Conservation (phyloP, 2,329 filamentous ascomycete genomes). For the Lachnellula arida region DNA sequence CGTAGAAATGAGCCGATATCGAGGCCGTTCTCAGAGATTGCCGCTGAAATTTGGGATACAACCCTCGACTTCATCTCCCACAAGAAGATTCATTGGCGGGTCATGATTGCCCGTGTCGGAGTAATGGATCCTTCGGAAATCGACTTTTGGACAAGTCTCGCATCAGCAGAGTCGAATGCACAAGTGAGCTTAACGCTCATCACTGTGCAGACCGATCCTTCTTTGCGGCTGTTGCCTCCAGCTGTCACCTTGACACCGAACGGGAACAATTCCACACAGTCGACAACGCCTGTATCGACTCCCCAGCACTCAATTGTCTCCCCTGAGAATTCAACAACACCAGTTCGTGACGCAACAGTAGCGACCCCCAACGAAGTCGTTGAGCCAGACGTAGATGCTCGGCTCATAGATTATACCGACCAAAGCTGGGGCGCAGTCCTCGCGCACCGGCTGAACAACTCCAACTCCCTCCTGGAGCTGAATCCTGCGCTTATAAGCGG, state of each 20-base stretch:
- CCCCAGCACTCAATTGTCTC: conserved; percentile 56
- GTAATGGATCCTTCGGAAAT: conserved; percentile 63
- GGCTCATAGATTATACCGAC: conserved; percentile 67
- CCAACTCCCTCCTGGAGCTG: conserved; percentile 49
- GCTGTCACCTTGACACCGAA: conserved; percentile 43
- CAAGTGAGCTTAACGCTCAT: conserved; percentile 53
- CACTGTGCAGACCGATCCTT: conserved; percentile 60
- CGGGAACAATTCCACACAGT: conserved; percentile 35
- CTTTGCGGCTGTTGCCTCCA: conserved; percentile 57
- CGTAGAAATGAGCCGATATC: conserved; percentile 50
- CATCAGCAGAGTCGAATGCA: conserved; percentile 47
- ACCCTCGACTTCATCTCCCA: conserved; percentile 68
- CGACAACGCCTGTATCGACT: conserved; percentile 62
- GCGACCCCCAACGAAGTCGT: conserved; percentile 36
- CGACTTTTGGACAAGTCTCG: conserved; percentile 52
- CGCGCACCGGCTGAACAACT: conserved; percentile 60
- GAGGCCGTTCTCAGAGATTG: conserved; percentile 57
- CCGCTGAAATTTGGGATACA: conserved; percentile 71
- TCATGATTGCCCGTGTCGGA: conserved; percentile 69
- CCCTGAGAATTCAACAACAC: conserved; percentile 46
- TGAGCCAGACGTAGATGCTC: conserved; percentile 59
- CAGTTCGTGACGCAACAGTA: conserved; percentile 20
- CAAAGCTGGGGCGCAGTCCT: conserved; percentile 72
- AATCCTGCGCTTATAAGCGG: conserved; percentile 57
- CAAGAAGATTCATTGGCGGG: conserved; percentile 70